Conservation (phyloP, 306 rosid species). For the Rosa persica region DNA sequence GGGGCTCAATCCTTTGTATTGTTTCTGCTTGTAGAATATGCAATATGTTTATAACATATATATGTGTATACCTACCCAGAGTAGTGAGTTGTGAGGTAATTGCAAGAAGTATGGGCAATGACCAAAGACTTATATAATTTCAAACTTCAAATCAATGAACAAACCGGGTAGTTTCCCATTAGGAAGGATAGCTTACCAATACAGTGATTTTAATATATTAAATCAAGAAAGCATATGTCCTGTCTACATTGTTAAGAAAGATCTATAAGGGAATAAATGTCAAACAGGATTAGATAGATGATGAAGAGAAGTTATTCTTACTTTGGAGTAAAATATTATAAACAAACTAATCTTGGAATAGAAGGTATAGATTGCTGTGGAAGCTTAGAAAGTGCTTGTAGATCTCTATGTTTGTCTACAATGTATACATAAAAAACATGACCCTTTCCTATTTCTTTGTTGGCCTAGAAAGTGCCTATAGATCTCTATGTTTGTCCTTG, state of each 20-base stretch:
- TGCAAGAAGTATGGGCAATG: neutral
- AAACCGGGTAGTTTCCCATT: neutral
- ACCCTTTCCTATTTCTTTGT: neutral
- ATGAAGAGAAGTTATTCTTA: slow-evolving; percentile 14
- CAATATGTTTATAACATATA: too few species aligned
- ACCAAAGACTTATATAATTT: slow-evolving; percentile 12
- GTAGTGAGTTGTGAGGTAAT: neutral
- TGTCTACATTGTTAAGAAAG: slow-evolving; percentile 1
- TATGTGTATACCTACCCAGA: neutral
- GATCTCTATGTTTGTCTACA: too few species aligned
- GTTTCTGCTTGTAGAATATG: neutral
- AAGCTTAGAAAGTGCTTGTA: neutral
- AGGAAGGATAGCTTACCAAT: neutral
- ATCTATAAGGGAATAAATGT: neutral
- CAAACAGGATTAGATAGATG: neutral
- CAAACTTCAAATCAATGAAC: neutral
- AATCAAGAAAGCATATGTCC: neutral
- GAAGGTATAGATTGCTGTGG: neutral
- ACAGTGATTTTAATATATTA: neutral
- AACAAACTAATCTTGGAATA: neutral
- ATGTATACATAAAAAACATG: neutral
- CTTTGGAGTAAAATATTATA: neutral
- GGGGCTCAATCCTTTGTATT: neutral
- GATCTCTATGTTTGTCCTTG: neutral
- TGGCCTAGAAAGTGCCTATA: neutral